Evolutionary conservation across 495 filamentous ascomycete genomes (phyloP).

Genomic region (Annulohypoxylon bovei): DNA sequence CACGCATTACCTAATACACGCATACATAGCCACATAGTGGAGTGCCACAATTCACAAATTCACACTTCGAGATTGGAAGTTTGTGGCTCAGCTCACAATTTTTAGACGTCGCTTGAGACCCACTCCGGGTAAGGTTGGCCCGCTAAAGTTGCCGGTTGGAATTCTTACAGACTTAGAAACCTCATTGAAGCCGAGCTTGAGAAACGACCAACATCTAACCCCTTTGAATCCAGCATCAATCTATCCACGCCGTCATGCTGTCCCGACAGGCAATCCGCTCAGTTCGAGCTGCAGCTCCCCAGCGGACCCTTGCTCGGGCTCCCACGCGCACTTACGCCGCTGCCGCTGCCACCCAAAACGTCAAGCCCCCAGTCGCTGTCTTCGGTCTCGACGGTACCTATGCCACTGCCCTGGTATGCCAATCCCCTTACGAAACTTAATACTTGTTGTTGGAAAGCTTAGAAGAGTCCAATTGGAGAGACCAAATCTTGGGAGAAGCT

Average conservation of each 20-base stretch:
- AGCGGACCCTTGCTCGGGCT: slow-evolving; percentile 49
- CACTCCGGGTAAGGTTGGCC: slow-evolving; percentile 18
- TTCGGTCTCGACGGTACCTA: slow-evolving; percentile 98
- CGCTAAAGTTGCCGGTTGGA: slow-evolving; percentile 40
- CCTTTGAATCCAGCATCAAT: slow-evolving; percentile 42
- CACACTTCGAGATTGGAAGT: neutral
- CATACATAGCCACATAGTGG: too few relatives aligned
- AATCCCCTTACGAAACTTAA: slow-evolving; percentile 27
- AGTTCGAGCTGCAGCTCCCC: slow-evolving; percentile 65
- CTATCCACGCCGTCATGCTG: slow-evolving; percentile 62
- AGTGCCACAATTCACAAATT: too few relatives aligned
- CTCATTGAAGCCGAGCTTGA: slow-evolving; percentile 39
- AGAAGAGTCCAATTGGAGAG: slow-evolving; percentile 16
- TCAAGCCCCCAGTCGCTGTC: slow-evolving; percentile 87
- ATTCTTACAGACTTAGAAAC: slow-evolving; percentile 40
- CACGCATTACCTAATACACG: too few relatives aligned
- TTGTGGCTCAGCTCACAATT: slow-evolving; percentile 17
- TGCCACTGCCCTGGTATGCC: slow-evolving; percentile 92
- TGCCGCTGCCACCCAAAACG: slow-evolving; percentile 66
- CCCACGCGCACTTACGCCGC: slow-evolving; percentile 77
- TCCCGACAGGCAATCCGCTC: slow-evolving; percentile 69
- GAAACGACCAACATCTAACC: slow-evolving; percentile 30
- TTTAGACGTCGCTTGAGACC: slow-evolving; percentile 1
- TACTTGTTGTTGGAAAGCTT: neutral
- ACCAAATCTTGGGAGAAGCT: neutral